Evolutionary conservation across 768 basidiomycete species (phyloP).

Genomic region (Hypsizygus marmoreus): DNA sequence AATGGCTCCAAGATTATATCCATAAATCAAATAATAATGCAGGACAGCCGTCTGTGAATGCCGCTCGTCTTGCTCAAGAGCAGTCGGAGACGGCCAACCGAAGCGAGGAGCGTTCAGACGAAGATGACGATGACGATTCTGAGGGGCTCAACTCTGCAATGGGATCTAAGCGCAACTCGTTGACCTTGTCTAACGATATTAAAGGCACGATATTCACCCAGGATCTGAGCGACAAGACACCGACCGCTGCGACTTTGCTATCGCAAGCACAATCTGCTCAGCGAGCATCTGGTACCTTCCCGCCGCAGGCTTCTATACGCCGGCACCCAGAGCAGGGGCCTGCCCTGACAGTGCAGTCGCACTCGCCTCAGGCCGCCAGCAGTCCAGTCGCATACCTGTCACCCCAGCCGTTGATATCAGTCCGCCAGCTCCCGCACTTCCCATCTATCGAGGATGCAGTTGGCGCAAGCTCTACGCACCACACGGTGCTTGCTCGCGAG

Average conservation of each 20-base stretch:
- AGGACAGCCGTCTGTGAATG: constrained; percentile 72
- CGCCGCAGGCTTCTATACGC: constrained; percentile 75
- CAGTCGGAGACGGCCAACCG: constrained; percentile 60
- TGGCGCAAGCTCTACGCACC: constrained; percentile 70
- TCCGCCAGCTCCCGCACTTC: constrained; percentile 78
- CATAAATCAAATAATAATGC: constrained; percentile 89
- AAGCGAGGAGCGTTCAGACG: constrained; percentile 75
- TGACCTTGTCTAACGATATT: constrained; percentile 63
- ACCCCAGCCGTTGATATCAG: constrained; percentile 57
- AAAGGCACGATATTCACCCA: constrained; percentile 60
- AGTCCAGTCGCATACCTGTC: constrained; percentile 49
- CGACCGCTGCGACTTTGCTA: constrained; percentile 74
- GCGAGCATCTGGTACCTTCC: constrained; percentile 60
- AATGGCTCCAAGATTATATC: constrained; percentile 91
- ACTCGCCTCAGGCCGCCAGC: constrained; percentile 51
- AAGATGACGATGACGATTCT: constrained; percentile 87
- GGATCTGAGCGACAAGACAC: constrained; percentile 83
- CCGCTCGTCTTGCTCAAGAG: constrained; percentile 72
- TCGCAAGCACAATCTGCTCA: constrained; percentile 75
- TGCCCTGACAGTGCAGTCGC: constrained; percentile 54
- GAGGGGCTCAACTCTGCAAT: constrained; percentile 66
- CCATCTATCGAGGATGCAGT: constrained; percentile 87
- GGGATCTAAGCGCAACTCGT: constrained; percentile 73
- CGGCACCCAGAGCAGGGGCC: constrained; percentile 66
- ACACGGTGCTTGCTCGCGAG: constrained; percentile 80